Base-by-base conservation (phyloP, 2,329 filamentous ascomycete species). In the Aureobasidium leucospermi region DNA sequence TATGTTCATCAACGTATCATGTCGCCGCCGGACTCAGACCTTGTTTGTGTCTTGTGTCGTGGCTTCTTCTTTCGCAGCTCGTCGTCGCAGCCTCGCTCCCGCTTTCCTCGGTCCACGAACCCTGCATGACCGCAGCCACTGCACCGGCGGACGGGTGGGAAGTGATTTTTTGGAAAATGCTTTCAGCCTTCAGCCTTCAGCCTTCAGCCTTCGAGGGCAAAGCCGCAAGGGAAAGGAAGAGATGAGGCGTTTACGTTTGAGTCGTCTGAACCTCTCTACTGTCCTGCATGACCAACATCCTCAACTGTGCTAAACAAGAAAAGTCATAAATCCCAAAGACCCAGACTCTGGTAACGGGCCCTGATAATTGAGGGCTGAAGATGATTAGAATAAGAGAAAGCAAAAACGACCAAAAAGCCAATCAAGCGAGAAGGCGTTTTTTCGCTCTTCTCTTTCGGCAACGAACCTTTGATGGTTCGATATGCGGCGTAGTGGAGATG, bases 41-140 rank as follows among this genome's bases (percentile, higher is more conserved):
- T 19, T 52, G 49, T 42, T 42, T 42, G 39, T 7, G 7, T 5
- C n/a, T 42, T 31, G 23, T 31, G 28, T 29, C 47, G 47, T 49
- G 47, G 47, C 47, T 49, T 38, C 16, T 23, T 7, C 19, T 4
- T 28, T 48, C 19, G 32, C 48, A 51, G 11, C 47, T 38, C 32
- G 2, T 49, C 31, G n/a, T 11, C 28, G 34, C 8, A n/a, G 10
- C 28, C 4, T 39, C 28, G 45, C 28, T 47, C 29, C 45, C 13
- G 45, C 13, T 32, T 13, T 42, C 28, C 49, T 53, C 28, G 49
- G 49, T 42, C 23, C 38, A 13, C 10, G 9, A 53, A 55, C 39
- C 51, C 51, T 43, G 49, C 38, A 53, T 55, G 51, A 55, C 39
- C 51, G 19, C 47, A 49, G 47, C 47, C 47, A 23, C 23, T 23